These are phyloP conservation scores for Golovinomyces cichoracearum DNA, from an alignment of 2,329 filamentous ascomycete species.

Conservation along the genomic window DNA sequence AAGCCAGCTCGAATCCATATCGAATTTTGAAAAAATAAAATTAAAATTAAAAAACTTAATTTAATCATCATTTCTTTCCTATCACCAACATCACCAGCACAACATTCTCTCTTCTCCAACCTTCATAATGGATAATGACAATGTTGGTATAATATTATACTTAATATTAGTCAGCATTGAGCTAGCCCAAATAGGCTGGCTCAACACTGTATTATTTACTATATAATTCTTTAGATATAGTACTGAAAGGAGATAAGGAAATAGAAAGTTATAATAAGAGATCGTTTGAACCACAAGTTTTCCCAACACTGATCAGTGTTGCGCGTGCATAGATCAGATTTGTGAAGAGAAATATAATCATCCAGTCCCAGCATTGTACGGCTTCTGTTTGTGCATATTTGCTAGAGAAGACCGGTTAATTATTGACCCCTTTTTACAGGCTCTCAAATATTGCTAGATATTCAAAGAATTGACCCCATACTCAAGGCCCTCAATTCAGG, in stretches of 20 bases:
- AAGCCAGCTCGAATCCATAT: too few relatives aligned
- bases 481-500: not conserved
- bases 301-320: constrained; percentile 1
- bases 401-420: not conserved
- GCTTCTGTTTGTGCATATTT: not conserved
- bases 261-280: not conserved
- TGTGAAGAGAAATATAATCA: not conserved
- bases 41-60: too few relatives aligned
- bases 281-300: not conserved
- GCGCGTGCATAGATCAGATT: not conserved
- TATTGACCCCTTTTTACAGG: not conserved
- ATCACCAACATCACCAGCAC: too few relatives aligned
- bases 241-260: not conserved
- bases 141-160: not conserved
- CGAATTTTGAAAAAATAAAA: too few relatives aligned
- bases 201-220: not conserved
- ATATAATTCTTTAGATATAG: not conserved
- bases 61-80: too few relatives aligned
- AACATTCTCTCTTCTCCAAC: too few relatives aligned
- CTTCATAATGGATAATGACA: too few relatives aligned
- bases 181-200: not conserved
- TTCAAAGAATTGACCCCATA: not conserved
- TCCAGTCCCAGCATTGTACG: not conserved
- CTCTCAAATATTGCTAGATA: not conserved
- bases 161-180: not conserved